These are phyloP conservation scores for Sphenostylis stenocarpa DNA, from an alignment of 306 rosid genomes.

Conservation along the genomic window DNA sequence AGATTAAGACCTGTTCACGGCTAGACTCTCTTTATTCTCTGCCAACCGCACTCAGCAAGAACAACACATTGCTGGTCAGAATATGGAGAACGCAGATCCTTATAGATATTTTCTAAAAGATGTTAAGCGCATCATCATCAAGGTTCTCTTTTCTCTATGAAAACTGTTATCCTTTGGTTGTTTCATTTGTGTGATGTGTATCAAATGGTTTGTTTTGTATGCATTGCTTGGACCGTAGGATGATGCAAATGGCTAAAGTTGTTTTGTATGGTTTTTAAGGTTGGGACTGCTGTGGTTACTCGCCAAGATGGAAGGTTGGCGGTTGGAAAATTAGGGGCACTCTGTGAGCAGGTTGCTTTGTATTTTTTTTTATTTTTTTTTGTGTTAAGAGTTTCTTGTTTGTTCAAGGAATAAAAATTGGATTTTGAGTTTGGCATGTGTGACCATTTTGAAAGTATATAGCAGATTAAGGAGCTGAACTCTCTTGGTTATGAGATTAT, in stretches of 20 bases:
- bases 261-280: slow-evolving; percentile 29
- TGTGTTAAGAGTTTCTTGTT: background rate
- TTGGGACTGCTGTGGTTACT: slow-evolving; percentile 53
- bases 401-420: background rate
- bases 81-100: slow-evolving; percentile 34
- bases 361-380: no score
- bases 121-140: slow-evolving; percentile 43
- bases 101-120: slow-evolving; percentile 40
- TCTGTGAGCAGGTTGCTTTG: slow-evolving; percentile 79
- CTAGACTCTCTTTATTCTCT: background rate
- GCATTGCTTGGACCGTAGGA: slow-evolving; percentile 6
- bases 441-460: slow-evolving; percentile 33
- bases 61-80: background rate
- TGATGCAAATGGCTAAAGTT: slow-evolving; percentile 29
- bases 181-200: background rate
- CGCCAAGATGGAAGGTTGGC: slow-evolving; percentile 48
- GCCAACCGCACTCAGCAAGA: background rate
- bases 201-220: background rate
- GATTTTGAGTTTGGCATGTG: slow-evolving; percentile 24
- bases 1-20: background rate
- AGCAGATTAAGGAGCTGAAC: slow-evolving; percentile 85
- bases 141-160: slow-evolving; percentile 23
- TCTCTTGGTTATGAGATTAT: slow-evolving; percentile 79
- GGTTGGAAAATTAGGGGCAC: slow-evolving; percentile 70
- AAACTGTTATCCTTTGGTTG: background rate